Conservation (phyloP, 495 filamentous ascomycete species). For the Penicillium pulvis region DNA sequence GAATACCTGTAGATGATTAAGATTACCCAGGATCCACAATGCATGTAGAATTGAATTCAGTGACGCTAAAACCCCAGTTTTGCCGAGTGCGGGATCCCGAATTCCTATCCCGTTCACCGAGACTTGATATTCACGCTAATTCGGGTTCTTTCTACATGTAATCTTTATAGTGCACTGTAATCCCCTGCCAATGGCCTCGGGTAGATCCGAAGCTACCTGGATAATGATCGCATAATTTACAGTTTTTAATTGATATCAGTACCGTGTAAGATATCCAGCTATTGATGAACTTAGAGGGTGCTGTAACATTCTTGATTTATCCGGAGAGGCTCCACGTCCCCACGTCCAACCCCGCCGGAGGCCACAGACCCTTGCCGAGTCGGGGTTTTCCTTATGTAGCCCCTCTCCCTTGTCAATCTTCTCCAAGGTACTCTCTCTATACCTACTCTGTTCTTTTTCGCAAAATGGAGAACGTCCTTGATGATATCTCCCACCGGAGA, state of each 20-base stretch:
- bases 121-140: constrained; percentile 8
- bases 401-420: not conserved
- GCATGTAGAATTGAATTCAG: not conserved
- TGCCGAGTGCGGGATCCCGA: constrained; percentile 30
- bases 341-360: constrained; percentile 20
- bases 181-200: not conserved
- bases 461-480: constrained; percentile 72
- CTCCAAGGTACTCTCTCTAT: constrained; percentile 16
- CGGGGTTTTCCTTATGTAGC: constrained; percentile 14
- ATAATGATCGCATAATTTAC: not conserved
- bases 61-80: constrained; percentile 3
- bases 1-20: no score
- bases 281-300: not conserved
- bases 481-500: constrained; percentile 95
- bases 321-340: constrained; percentile 14
- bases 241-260: not conserved
- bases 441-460: not conserved
- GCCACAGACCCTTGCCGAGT: constrained; percentile 6
- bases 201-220: not conserved
- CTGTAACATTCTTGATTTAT: not conserved
- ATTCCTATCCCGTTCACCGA: constrained; percentile 33
- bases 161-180: not conserved
- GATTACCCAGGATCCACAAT: not conserved
- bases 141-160: not conserved
- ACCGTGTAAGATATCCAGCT: not conserved